phyloP scores from a whole-genome alignment of 306 rosid species.

The Trifolium subterraneum region DNA sequence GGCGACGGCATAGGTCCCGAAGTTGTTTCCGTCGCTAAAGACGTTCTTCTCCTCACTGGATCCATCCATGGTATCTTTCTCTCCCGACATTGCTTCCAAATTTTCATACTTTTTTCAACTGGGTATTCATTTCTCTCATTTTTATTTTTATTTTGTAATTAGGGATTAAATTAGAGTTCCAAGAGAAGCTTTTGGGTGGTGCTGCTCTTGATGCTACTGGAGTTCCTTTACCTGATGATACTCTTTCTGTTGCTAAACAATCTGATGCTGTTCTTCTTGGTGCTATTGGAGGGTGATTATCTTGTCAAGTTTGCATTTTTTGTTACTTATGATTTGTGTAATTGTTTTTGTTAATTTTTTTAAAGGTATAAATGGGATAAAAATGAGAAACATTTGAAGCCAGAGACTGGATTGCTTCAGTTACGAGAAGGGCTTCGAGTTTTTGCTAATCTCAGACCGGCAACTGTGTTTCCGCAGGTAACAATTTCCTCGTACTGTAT shows the following conservation, averaged over 20 bases:
- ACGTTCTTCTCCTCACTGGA: constrained; percentile 71
- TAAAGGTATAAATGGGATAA: constrained; percentile 85
- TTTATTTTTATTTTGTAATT: background rate
- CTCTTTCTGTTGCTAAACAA: constrained; percentile 68
- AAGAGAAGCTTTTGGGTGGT: constrained; percentile 84
- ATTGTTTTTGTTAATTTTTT: constrained; percentile 7
- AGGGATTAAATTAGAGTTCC: constrained; percentile 73
- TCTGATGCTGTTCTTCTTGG: constrained; percentile 90
- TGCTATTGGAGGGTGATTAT: constrained; percentile 82
- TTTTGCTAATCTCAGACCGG: constrained; percentile 86
- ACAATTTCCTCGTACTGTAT: background rate
- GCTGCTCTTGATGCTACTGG: constrained; percentile 88
- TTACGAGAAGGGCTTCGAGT: constrained; percentile 72
- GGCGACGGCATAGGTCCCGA: constrained; percentile 98
- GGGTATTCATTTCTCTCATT: background rate
- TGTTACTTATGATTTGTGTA: background rate
- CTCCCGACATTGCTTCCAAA: background rate
- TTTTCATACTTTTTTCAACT: background rate
- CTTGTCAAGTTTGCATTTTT: background rate
- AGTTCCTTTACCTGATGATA: constrained; percentile 82
- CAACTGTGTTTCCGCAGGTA: constrained; percentile 82
- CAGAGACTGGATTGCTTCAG: constrained; percentile 88
- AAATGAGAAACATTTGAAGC: constrained; percentile 79
- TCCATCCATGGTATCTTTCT: constrained; percentile 61
- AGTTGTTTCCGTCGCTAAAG: constrained; percentile 78